phyloP scores from a whole-genome alignment of 2,329 filamentous ascomycete species.

The Colletotrichum lupini region DNA sequence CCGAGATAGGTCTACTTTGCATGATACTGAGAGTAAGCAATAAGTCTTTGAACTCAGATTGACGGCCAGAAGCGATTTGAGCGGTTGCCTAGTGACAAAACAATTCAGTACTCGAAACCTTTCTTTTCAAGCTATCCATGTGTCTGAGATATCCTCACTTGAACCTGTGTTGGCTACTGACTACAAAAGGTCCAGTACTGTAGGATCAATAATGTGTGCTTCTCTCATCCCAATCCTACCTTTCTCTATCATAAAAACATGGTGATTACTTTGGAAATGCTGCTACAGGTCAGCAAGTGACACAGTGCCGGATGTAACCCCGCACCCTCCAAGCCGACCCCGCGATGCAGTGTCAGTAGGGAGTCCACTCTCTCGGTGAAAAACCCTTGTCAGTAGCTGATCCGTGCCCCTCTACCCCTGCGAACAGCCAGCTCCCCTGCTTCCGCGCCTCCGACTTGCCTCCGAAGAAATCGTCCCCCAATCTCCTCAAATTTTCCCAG shows the following conservation, averaged over 20 bases:
- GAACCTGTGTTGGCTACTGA: neutral
- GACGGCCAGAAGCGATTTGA: neutral
- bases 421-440: conserved; percentile 24
- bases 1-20: neutral
- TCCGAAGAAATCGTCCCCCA: conserved; percentile 31
- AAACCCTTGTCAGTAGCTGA: conserved; percentile 27
- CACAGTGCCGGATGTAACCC: conserved; percentile 30
- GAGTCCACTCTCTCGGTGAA: conserved; percentile 26
- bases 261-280: conserved; percentile 9
- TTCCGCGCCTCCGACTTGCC: conserved; percentile 35
- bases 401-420: conserved; percentile 33
- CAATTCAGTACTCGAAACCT: neutral
- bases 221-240: neutral
- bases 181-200: too few species aligned
- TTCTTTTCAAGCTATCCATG: neutral
- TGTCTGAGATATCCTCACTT: too few species aligned
- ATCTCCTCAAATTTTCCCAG: conserved; percentile 36
- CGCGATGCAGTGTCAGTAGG: conserved; percentile 27
- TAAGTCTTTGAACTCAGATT: too few species aligned
- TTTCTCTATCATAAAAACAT: neutral
- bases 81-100: neutral
- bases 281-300: conserved; percentile 1
- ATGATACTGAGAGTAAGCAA: too few species aligned
- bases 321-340: conserved; percentile 31
- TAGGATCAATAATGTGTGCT: neutral